Evolutionary conservation across 805 yeast species (phyloP).

Genomic region (Myxozyma vanderwaltii): DNA sequence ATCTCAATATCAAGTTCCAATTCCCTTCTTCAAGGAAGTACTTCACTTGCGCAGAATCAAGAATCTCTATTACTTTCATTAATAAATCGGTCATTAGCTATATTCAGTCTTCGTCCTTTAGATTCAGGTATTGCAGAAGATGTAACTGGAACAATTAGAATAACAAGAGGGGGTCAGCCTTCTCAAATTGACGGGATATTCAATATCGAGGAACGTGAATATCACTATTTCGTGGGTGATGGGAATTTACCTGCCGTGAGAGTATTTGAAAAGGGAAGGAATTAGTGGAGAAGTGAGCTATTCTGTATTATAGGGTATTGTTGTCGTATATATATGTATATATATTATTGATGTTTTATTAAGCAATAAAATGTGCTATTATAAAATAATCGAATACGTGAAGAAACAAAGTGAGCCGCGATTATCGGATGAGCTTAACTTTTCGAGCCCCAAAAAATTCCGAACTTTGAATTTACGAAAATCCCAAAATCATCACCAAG

Average conservation of each 20-base stretch:
- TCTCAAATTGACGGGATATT: background rate
- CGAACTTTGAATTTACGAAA: background rate
- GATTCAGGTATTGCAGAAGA: conserved; percentile 31
- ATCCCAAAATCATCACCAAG: too few relatives aligned
- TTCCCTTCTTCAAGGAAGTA: conserved; percentile 1
- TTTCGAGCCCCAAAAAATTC: too few relatives aligned
- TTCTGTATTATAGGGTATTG: background rate
- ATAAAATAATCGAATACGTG: too few relatives aligned
- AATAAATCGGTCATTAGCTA: conserved; percentile 15
- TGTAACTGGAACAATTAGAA: conserved; percentile 29
- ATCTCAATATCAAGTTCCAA: conserved; percentile 1
- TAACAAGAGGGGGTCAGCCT: conserved; percentile 26
- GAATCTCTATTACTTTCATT: background rate
- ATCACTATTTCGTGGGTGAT: conserved; percentile 27
- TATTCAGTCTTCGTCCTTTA: conserved; percentile 29
- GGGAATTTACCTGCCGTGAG: conserved; percentile 23
- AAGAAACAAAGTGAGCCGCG: too few relatives aligned
- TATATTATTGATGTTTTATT: background rate
- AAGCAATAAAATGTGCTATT: too few relatives aligned
- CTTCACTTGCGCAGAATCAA: conserved; percentile 11
- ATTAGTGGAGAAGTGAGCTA: background rate
- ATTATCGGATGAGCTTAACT: too few relatives aligned
- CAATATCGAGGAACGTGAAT: conserved; percentile 16
- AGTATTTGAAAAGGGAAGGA: conserved; percentile 24
- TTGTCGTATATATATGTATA: too few relatives aligned